Conservation (phyloP, 352 stramenopile genomes). For the Thalassiosira mediterranea region DNA sequence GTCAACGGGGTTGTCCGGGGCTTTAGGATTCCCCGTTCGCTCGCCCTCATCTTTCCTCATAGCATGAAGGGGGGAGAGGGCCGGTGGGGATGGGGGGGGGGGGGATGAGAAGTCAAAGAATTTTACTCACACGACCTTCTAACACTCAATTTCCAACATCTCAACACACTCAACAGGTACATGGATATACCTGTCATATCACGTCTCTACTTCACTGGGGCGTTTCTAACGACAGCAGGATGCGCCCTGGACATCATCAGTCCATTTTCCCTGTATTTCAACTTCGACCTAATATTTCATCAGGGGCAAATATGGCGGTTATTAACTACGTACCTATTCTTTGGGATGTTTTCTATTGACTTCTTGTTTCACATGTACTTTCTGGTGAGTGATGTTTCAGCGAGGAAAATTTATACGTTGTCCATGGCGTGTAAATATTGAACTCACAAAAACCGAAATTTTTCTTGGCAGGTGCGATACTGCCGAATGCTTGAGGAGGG, state of each 20-base stretch:
- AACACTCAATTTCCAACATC: constrained; percentile 2
- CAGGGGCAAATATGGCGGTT: constrained; percentile 97
- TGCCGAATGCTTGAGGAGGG: constrained; percentile 96
- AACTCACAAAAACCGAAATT: constrained; percentile 2
- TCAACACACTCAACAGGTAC: constrained; percentile 88
- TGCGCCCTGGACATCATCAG: constrained; percentile 96
- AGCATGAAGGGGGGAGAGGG: background rate
- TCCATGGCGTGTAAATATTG: background rate
- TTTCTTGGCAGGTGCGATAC: too few species aligned
- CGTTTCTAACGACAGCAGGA: constrained; percentile 95
- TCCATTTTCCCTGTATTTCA: constrained; percentile 95
- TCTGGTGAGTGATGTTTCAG: too few species aligned
- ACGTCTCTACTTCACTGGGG: constrained; percentile 95
- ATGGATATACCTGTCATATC: constrained; percentile 98
- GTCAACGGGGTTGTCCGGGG: background rate
- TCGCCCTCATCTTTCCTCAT: constrained; percentile 14
- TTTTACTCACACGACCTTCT: constrained; percentile 8
- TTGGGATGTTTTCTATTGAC: constrained; percentile 97
- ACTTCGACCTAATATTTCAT: constrained; percentile 95
- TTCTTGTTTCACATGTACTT: constrained; percentile 99
- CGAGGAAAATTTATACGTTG: constrained; percentile 9
- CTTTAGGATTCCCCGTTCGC: background rate
- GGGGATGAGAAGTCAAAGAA: too few species aligned
- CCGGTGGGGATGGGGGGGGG: background rate
- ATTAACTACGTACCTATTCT: constrained; percentile 98